Base-by-base conservation (phyloP, 2,329 filamentous ascomycete species). In the Penicillium crustosum region DNA sequence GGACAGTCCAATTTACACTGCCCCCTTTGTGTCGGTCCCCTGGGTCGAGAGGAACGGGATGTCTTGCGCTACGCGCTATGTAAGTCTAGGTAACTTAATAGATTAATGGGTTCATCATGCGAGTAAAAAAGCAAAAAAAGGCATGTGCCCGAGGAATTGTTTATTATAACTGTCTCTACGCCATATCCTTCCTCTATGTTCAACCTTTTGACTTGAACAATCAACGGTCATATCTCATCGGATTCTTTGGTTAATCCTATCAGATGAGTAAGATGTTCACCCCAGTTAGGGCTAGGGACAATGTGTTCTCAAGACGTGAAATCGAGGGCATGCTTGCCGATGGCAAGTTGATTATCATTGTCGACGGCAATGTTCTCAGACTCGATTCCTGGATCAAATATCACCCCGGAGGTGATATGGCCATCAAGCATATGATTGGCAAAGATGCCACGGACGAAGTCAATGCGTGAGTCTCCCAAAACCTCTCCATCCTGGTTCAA, bases 361-460 rank as follows among this genome's bases (percentile, higher is more conserved):
- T 95, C 56, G 85, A 96, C 66, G 82, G 86, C 57, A 85, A 87
- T 69, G 91, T 96, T 5, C 76, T 97, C 64, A 94, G 91, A 76
- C 85, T 90, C 29, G 93, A 97, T 75, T 82, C 87, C 31, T 97
- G 92, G 92, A 77, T 94, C 48, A 86, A 86, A 49, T 97, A 89
- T 68, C 93, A 97, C 70, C 93, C 94, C 12, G 94, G 94, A 47
- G 94, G 94, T 64, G 86, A 92, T 66, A 92, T 90, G 76, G 84
- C 93, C 55, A 94, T 97, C 64, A 79, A 85, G 72, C 93, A 97
- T 71, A 93, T 97, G 90, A 83, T 97, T 59, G 92, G 92, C 54
- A 85, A 89, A 76, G 92, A 96, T 84, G 93, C 91, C 43, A 96
- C 93, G 10, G 92, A 96, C 72, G 93, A 97, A 77, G 86, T 97